phyloP scores from a whole-genome alignment of 179 eudicot species.

The Spergularia azorica region DNA sequence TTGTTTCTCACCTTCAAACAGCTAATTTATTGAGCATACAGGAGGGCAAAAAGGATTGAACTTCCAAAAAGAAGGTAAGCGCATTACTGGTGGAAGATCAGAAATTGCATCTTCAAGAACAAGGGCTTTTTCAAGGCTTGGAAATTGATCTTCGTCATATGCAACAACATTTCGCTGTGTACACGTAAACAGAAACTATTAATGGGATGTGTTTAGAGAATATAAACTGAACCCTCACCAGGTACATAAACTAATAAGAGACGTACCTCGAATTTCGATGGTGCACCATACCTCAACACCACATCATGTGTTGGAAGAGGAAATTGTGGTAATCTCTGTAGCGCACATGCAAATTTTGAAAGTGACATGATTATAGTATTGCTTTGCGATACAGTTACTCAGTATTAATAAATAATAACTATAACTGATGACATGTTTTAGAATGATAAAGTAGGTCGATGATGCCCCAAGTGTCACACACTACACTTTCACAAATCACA shows the following conservation, averaged over 20 bases:
- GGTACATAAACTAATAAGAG: conserved; percentile 1
- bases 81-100: conserved; percentile 54
- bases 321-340: conserved; percentile 53
- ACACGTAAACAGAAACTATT: conserved; percentile 5
- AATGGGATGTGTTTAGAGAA: background rate
- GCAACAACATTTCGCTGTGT: conserved; percentile 55
- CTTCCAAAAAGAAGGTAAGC: conserved; percentile 12
- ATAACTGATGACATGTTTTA: background rate
- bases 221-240: conserved; percentile 2
- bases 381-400: too few relatives aligned
- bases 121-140: conserved; percentile 41
- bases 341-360: conserved; percentile 5
- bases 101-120: conserved; percentile 51
- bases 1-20: conserved; percentile 44
- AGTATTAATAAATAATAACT: background rate
- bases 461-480: background rate
- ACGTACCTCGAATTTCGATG: conserved; percentile 51
- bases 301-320: conserved; percentile 65
- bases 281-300: conserved; percentile 43
- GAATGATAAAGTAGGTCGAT: background rate
- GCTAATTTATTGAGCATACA: conserved; percentile 22
- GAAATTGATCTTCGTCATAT: conserved; percentile 49
- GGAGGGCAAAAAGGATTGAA: background rate
- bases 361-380: background rate
- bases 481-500: background rate